A percentile compares a stretch with the other conserved stretches of the same genome.
These are phyloP conservation scores for Trapa incisa DNA, from an alignment of 345 rosid genomes.

Conservation along the genomic window DNA sequence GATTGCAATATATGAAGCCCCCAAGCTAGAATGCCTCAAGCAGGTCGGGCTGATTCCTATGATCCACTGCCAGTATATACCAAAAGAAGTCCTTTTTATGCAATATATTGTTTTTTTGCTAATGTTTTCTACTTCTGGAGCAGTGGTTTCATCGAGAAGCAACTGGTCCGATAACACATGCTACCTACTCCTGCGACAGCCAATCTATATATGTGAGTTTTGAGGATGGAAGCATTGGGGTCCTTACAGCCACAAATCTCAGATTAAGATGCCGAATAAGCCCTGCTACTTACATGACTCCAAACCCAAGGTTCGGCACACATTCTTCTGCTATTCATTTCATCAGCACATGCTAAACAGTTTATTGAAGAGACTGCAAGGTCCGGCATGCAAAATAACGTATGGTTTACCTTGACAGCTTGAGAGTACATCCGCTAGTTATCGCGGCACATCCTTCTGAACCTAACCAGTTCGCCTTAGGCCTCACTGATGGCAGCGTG, in stretches of 20 bases:
- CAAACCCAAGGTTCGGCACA: slow-evolving; percentile 42
- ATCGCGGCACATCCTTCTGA: slow-evolving; percentile 67
- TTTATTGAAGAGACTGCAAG: background rate
- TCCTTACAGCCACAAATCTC: slow-evolving; percentile 53
- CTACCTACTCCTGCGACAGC: slow-evolving; percentile 76
- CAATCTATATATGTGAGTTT: slow-evolving; percentile 72
- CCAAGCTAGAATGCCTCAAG: slow-evolving; percentile 51
- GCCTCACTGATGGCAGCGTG: slow-evolving; percentile 60
- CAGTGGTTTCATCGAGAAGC: slow-evolving; percentile 65
- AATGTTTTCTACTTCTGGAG: slow-evolving; percentile 3
- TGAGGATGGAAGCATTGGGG: slow-evolving; percentile 57
- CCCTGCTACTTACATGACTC: slow-evolving; percentile 54
- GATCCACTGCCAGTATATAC: background rate
- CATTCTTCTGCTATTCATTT: background rate
- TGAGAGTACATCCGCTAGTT: slow-evolving; percentile 61
- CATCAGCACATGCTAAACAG: background rate
- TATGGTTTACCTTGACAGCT: slow-evolving; percentile 30
- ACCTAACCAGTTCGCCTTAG: slow-evolving; percentile 70
- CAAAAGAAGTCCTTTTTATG: background rate
- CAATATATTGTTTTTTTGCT: background rate
- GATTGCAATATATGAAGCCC: slow-evolving; percentile 61
- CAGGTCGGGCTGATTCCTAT: slow-evolving; percentile 31
- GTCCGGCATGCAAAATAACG: background rate
- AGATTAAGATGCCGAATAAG: slow-evolving; percentile 71
- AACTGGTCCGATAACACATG: slow-evolving; percentile 72